Conservation (phyloP, 2,329 filamentous ascomycete species). For the Diaporthe longicolla region DNA sequence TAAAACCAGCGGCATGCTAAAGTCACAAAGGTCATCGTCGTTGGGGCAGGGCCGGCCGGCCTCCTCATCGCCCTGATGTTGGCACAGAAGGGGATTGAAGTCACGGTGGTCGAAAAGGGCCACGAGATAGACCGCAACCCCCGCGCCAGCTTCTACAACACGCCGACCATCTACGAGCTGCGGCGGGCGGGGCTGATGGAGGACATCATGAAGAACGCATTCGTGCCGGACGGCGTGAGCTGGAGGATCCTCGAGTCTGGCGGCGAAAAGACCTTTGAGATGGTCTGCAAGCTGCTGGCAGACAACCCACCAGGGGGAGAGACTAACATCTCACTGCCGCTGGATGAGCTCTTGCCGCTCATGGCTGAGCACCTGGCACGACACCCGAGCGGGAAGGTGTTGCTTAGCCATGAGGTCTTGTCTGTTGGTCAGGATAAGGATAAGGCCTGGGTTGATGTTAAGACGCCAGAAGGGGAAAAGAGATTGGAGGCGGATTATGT, state of each 20-base stretch:
- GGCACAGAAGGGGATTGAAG: conserved; percentile 45
- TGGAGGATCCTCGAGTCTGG: conserved; percentile 47
- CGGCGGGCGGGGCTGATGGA: conserved; percentile 50
- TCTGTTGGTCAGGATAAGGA: conserved; percentile 53
- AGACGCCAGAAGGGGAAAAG: conserved; percentile 45
- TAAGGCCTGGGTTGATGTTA: conserved; percentile 51
- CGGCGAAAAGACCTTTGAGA: conserved; percentile 39
- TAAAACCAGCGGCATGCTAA: neutral
- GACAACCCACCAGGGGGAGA: conserved; percentile 40
- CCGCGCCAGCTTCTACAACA: conserved; percentile 51
- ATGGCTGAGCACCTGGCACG: conserved; percentile 55
- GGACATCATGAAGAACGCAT: conserved; percentile 46
- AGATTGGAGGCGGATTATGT: conserved; percentile 58
- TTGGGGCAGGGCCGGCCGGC: conserved; percentile 46
- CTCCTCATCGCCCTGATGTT: conserved; percentile 46
- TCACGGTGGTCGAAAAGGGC: conserved; percentile 49
- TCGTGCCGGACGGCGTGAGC: conserved; percentile 48
- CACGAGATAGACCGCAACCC: conserved; percentile 49
- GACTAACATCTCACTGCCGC: conserved; percentile 58
- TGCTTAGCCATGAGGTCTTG: conserved; percentile 57
- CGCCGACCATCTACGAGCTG: conserved; percentile 47
- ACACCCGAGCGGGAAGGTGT: conserved; percentile 52
- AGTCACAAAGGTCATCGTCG: conserved; percentile 43
- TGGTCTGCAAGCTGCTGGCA: conserved; percentile 43
- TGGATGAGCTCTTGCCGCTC: conserved; percentile 59